These are phyloP conservation scores for Fusarium hostae DNA, from an alignment of 2,329 filamentous ascomycete genomes.

Conservation along the genomic window DNA sequence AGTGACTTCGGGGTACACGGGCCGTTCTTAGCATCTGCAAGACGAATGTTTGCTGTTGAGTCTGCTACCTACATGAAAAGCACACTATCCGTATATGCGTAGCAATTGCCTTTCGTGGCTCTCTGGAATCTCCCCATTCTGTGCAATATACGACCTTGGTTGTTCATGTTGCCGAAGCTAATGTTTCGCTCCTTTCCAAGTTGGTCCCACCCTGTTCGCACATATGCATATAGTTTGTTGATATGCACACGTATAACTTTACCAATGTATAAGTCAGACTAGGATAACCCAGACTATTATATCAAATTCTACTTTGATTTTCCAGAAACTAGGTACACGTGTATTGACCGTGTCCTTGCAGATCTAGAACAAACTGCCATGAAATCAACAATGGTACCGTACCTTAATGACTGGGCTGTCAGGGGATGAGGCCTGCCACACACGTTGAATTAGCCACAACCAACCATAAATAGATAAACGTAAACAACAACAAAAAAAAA, in stretches of 20 bases:
- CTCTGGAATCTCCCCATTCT: not conserved
- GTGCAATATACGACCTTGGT: not conserved
- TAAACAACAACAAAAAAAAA: slow-evolving; percentile 5
- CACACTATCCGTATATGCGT: slow-evolving; percentile 9
- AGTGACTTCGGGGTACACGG: slow-evolving; percentile 21
- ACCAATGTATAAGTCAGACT: not conserved
- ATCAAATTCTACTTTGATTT: slow-evolving; percentile 21
- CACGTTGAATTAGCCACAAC: not conserved
- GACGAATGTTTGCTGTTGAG: slow-evolving; percentile 11
- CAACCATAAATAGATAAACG: slow-evolving; percentile 13
- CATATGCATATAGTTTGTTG: not conserved
- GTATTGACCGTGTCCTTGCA: slow-evolving; percentile 29
- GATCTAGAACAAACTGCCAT: slow-evolving; percentile 22
- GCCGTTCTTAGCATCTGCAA: slow-evolving; percentile 23
- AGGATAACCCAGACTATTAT: not conserved
- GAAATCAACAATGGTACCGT: not conserved
- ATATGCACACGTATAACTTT: not conserved
- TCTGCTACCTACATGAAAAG: slow-evolving; percentile 5
- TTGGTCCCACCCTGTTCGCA: slow-evolving; percentile 16
- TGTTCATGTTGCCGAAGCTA: slow-evolving; percentile 17
- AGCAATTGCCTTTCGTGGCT: slow-evolving; percentile 7
- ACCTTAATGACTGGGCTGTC: slow-evolving; percentile 12
- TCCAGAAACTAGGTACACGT: slow-evolving; percentile 39
- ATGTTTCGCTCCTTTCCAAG: slow-evolving; percentile 2
- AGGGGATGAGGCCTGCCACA: slow-evolving; percentile 30